Conservation (phyloP, 1,139 yeast genomes). For the Pneumocystis oryctolagi region DNA sequence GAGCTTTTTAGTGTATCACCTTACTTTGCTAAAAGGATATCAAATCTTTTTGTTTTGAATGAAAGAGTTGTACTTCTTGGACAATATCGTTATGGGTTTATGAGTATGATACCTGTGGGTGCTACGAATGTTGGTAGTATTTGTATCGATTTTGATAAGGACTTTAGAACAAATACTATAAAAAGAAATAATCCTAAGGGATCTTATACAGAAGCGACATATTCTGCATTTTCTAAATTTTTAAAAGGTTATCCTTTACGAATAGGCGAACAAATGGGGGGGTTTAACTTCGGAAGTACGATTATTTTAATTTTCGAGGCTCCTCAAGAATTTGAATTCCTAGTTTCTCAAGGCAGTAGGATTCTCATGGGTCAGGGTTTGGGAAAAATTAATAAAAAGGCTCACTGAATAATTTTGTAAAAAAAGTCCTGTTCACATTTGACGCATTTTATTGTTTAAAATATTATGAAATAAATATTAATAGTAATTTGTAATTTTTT, state of each 20-base stretch:
- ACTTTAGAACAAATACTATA: conserved; percentile 55
- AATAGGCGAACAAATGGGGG: conserved; percentile 95
- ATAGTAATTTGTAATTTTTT: neutral
- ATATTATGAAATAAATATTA: neutral
- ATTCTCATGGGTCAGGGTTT: conserved; percentile 65
- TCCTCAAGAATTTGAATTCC: conserved; percentile 58
- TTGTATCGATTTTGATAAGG: conserved; percentile 79
- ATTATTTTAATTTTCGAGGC: conserved; percentile 95
- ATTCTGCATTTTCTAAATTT: conserved; percentile 61
- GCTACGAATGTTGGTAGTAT: conserved; percentile 98
- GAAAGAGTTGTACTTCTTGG: conserved; percentile 94
- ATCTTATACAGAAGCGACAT: conserved; percentile 91
- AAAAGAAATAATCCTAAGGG: conserved; percentile 19
- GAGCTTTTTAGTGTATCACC: conserved; percentile 95
- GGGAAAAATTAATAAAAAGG: neutral
- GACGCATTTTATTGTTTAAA: neutral
- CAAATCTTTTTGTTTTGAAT: conserved; percentile 76
- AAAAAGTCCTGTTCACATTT: neutral
- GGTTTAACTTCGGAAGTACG: conserved; percentile 89
- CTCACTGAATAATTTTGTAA: neutral
- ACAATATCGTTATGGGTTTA: conserved; percentile 92
- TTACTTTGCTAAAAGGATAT: conserved; percentile 74
- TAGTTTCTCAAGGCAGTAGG: conserved; percentile 52
- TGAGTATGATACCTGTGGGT: conserved; percentile 98
- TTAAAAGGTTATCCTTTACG: conserved; percentile 77